Percentiles rank a stretch among this genome's conserved stretches.
phyloP scores from a whole-genome alignment of 208 protist species.

The Crithidia thermophila region DNA sequence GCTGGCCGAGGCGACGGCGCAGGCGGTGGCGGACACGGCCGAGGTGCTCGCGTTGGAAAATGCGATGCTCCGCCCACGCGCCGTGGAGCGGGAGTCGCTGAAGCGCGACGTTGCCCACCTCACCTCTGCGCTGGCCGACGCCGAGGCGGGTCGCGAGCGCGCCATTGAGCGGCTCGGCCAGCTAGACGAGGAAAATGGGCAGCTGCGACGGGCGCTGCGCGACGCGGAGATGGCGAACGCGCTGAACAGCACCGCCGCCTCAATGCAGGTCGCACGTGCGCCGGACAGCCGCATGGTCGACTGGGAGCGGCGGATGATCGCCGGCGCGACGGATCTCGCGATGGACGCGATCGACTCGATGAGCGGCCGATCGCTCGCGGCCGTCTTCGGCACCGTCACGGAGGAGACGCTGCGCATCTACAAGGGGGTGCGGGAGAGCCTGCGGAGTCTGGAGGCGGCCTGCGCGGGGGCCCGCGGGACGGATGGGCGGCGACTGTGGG shows the following conservation, averaged over 20 bases:
- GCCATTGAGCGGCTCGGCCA: constrained; percentile 16
- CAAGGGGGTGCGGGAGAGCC: constrained; percentile 22
- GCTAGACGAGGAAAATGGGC: constrained; percentile 30
- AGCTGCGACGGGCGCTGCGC: constrained; percentile 37
- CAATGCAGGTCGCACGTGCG: background rate
- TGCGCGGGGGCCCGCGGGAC: constrained; percentile 1
- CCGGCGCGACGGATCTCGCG: constrained; percentile 49
- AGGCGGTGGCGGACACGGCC: constrained; percentile 19
- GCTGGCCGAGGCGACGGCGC: constrained; percentile 21
- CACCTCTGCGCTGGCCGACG: constrained; percentile 15
- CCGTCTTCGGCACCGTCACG: constrained; percentile 48
- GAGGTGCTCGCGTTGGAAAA: constrained; percentile 42
- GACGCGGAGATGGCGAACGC: constrained; percentile 40
- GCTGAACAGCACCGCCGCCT: constrained; percentile 5
- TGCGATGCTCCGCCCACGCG: constrained; percentile 44
- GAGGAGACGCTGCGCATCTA: constrained; percentile 59
- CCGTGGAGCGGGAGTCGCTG: constrained; percentile 42
- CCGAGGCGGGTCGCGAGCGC: constrained; percentile 14
- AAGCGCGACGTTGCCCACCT: constrained; percentile 35
- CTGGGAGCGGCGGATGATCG: constrained; percentile 57
- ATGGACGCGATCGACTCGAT: constrained; percentile 71
- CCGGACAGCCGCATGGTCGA: constrained; percentile 15
- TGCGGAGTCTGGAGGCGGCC: constrained; percentile 8
- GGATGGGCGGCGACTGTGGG: constrained; percentile 16
- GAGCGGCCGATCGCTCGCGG: constrained; percentile 45